phyloP scores from a whole-genome alignment of 2,329 filamentous ascomycete genomes.

The Dactylellina sp. region DNA sequence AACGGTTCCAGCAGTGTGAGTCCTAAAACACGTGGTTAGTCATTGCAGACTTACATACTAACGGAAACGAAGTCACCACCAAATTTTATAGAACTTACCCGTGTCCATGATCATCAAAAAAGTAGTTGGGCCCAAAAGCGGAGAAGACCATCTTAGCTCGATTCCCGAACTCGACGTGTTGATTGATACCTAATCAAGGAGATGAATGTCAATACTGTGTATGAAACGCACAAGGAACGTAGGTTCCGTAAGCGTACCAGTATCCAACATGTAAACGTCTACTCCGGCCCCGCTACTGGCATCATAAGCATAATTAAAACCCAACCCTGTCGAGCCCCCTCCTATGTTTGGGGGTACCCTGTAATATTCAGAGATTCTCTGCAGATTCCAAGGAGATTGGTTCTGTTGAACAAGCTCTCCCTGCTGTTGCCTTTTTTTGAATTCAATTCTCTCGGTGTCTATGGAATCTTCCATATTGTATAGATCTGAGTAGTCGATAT shows the following conservation, averaged over 20 bases:
- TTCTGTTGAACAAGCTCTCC: slow-evolving; percentile 6
- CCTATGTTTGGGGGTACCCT: too few species aligned
- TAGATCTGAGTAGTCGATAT: background rate
- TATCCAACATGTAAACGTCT: slow-evolving; percentile 52
- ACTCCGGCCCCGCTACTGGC: slow-evolving; percentile 16
- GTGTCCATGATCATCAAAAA: slow-evolving; percentile 34
- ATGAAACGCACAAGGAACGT: too few species aligned
- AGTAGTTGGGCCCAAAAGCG: slow-evolving; percentile 26
- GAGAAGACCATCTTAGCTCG: slow-evolving; percentile 36
- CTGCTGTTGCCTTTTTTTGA: slow-evolving; percentile 23
- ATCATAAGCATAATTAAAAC: slow-evolving; percentile 23
- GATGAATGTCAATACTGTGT: slow-evolving; percentile 6
- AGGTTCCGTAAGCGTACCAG: too few species aligned
- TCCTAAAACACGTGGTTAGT: slow-evolving; percentile 9
- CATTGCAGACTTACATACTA: too few species aligned
- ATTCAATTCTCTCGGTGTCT: too few species aligned
- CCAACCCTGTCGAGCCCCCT: slow-evolving; percentile 10
- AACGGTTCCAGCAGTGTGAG: slow-evolving; percentile 47
- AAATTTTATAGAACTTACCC: slow-evolving; percentile 29
- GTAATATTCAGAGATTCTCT: slow-evolving; percentile 33
- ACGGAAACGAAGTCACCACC: background rate
- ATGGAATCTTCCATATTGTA: too few species aligned
- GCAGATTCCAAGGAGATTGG: slow-evolving; percentile 30
- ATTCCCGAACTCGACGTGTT: slow-evolving; percentile 40
- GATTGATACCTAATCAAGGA: slow-evolving; percentile 24